Percentiles rank a stretch among this genome's conserved stretches.
These are phyloP conservation scores for Chrysanthemum seticuspe DNA, from an alignment of 129 eudicot genomes.

Conservation along the genomic window DNA sequence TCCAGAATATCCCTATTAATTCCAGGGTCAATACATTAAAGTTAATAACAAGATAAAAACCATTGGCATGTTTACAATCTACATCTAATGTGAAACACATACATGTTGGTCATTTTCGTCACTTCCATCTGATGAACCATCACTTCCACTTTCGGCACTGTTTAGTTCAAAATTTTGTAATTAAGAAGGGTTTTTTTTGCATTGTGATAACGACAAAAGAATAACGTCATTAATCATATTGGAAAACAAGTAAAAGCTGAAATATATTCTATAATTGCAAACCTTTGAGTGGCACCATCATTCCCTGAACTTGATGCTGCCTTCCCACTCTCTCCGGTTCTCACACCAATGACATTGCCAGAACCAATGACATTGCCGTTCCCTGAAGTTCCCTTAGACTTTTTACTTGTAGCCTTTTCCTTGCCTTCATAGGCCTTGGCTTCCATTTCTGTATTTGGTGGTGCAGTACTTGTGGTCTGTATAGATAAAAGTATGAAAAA, in stretches of 20 bases:
- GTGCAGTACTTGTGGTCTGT: slow-evolving; percentile 49
- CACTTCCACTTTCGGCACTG: slow-evolving; percentile 19
- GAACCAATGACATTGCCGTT: slow-evolving; percentile 39
- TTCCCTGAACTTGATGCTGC: slow-evolving; percentile 94
- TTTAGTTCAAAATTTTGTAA: neutral
- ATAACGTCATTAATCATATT: neutral
- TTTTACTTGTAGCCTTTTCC: slow-evolving; percentile 51
- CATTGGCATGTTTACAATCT: neutral
- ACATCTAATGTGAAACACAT: neutral
- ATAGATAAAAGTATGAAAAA: neutral
- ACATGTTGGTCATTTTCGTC: slow-evolving; percentile 7
- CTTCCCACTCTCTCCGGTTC: slow-evolving; percentile 68
- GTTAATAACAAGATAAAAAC: neutral
- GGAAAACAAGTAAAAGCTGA: neutral
- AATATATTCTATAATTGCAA: slow-evolving; percentile 10
- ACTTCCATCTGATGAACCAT: slow-evolving; percentile 19
- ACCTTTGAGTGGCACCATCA: slow-evolving; percentile 95
- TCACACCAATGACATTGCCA: too few relatives aligned
- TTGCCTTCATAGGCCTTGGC: slow-evolving; percentile 53
- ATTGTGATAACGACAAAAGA: neutral
- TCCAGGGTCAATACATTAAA: neutral
- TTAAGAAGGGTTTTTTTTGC: slow-evolving; percentile 1
- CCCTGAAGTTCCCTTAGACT: slow-evolving; percentile 66
- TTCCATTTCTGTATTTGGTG: slow-evolving; percentile 53
- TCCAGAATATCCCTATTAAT: slow-evolving; percentile 51